These are phyloP conservation scores for Kwoniella newhampshirensis DNA, from an alignment of 768 basidiomycete species.

Conservation along the genomic window DNA sequence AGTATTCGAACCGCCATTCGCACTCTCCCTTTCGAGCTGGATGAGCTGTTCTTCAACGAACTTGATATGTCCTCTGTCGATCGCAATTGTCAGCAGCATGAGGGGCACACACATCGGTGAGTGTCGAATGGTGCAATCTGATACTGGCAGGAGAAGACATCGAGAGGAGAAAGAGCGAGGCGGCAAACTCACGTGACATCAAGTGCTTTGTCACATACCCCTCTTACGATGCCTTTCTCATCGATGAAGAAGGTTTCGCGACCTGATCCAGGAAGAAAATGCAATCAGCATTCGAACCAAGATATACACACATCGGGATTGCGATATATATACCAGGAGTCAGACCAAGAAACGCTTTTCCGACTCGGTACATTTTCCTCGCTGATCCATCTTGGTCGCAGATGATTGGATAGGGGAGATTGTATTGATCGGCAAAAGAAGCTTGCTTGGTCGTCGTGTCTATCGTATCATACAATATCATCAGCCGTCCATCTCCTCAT, in stretches of 20 bases:
- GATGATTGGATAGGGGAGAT: slow-evolving; percentile 65
- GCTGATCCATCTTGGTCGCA: slow-evolving; percentile 68
- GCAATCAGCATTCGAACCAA: too few species aligned
- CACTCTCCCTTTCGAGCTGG: slow-evolving; percentile 12
- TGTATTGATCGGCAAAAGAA: slow-evolving; percentile 63
- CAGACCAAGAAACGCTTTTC: slow-evolving; percentile 68
- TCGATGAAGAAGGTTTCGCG: slow-evolving; percentile 78
- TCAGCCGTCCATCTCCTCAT: too few species aligned
- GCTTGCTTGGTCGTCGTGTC: slow-evolving; percentile 73
- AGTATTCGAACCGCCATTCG: background rate
- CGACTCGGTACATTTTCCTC: slow-evolving; percentile 66
- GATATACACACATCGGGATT: background rate
- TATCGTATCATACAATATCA: too few species aligned
- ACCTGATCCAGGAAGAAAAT: too few species aligned
- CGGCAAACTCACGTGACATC: slow-evolving; percentile 13
- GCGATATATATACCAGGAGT: slow-evolving; percentile 54
- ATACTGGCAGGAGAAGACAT: too few species aligned
- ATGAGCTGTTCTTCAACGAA: slow-evolving; percentile 68
- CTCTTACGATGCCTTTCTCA: slow-evolving; percentile 67
- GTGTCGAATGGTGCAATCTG: too few species aligned
- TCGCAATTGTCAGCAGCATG: too few species aligned
- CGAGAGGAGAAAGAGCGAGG: slow-evolving; percentile 7
- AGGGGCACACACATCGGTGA: too few species aligned
- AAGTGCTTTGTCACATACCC: slow-evolving; percentile 41
- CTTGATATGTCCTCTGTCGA: slow-evolving; percentile 65